Conservation (phyloP, 2,329 filamentous ascomycete genomes). For the Dryadomyces quercivorus region DNA sequence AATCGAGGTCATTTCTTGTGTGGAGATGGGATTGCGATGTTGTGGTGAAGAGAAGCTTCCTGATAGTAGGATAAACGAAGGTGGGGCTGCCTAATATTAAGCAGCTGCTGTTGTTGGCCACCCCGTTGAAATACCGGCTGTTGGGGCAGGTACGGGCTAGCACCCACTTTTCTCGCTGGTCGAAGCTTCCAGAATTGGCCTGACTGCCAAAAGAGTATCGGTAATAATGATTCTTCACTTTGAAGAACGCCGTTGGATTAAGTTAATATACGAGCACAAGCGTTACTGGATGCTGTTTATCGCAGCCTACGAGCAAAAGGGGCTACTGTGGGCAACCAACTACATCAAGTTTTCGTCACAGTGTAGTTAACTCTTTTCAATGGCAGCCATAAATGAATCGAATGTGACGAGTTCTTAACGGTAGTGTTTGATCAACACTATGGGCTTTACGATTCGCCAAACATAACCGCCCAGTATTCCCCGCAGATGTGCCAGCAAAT, state of each 20-base stretch:
- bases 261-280: too few relatives aligned
- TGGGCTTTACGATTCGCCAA: neutral
- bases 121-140: neutral
- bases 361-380: too few relatives aligned
- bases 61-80: neutral
- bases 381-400: too few relatives aligned
- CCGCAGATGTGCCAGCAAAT: neutral
- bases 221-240: too few relatives aligned
- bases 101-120: neutral
- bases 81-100: neutral
- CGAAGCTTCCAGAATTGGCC: neutral
- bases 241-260: too few relatives aligned
- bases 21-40: neutral
- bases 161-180: neutral
- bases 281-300: too few relatives aligned
- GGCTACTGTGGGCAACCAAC: too few relatives aligned
- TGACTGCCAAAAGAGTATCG: too few relatives aligned
- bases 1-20: neutral
- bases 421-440: too few relatives aligned
- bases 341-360: too few relatives aligned
- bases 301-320: too few relatives aligned
- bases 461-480: neutral
- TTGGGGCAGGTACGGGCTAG: neutral
- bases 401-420: neutral
- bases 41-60: neutral